Evolutionary conservation across 2,329 filamentous ascomycete genomes (phyloP).

Genomic region (Penicillium sp.): DNA sequence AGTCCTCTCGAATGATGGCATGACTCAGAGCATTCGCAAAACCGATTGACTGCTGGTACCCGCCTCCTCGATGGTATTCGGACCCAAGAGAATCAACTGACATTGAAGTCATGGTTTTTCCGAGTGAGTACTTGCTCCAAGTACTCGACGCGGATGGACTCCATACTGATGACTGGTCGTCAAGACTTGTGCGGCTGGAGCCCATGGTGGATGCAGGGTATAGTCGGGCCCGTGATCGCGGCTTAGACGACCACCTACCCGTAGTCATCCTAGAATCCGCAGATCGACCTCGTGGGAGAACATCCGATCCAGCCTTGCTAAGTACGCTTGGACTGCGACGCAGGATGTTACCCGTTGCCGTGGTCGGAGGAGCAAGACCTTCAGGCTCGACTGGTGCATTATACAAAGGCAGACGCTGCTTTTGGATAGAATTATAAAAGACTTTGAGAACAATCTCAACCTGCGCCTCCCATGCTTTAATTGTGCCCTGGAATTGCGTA

Average conservation of each 20-base stretch:
- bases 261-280: slow-evolving; percentile 61
- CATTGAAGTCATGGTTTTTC: slow-evolving; percentile 84
- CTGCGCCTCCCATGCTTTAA: slow-evolving; percentile 81
- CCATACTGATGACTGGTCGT: slow-evolving; percentile 86
- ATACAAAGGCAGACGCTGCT: slow-evolving; percentile 80
- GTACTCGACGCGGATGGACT: slow-evolving; percentile 88
- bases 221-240: slow-evolving; percentile 71
- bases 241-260: slow-evolving; percentile 79
- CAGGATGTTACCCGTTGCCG: slow-evolving; percentile 52
- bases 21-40: slow-evolving; percentile 96
- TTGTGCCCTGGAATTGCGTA: slow-evolving; percentile 67
- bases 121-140: slow-evolving; percentile 91
- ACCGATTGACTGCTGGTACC: slow-evolving; percentile 89
- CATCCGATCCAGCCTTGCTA: slow-evolving; percentile 87
- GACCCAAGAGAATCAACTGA: slow-evolving; percentile 88
- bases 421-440: slow-evolving; percentile 85
- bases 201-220: slow-evolving; percentile 77
- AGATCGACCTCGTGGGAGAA: slow-evolving; percentile 65
- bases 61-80: slow-evolving; percentile 63
- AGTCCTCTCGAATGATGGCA: slow-evolving; percentile 83
- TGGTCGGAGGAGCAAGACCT: slow-evolving; percentile 20
- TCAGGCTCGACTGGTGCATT: slow-evolving; percentile 55
- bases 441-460: slow-evolving; percentile 87
- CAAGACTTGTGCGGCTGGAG: slow-evolving; percentile 89
- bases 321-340: slow-evolving; percentile 85